Evolutionary conservation across 2,329 filamentous ascomycete genomes (phyloP).

Genomic region (Hymenoscyphus fructigenus): DNA sequence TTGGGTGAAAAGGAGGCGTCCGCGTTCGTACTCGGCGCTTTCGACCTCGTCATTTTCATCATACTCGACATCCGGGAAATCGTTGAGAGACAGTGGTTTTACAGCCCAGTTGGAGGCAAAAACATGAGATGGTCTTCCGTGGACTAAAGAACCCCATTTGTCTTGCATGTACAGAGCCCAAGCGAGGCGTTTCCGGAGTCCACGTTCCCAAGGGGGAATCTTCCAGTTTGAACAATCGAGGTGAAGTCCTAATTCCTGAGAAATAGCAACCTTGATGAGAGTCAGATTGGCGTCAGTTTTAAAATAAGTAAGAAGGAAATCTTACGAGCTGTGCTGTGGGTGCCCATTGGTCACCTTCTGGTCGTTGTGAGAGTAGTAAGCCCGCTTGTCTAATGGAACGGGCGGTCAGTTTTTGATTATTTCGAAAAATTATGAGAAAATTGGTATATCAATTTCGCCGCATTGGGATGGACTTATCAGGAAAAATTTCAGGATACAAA

Average conservation of each 20-base stretch:
- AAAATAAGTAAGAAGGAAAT: background rate
- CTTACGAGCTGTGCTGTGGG: conserved; percentile 44
- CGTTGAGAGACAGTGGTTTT: conserved; percentile 58
- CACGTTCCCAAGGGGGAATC: conserved; percentile 62
- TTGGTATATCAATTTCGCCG: background rate
- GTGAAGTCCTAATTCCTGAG: conserved; percentile 58
- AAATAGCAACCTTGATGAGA: conserved; percentile 42
- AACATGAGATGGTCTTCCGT: conserved; percentile 80
- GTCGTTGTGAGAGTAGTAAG: conserved; percentile 49
- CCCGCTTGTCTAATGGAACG: conserved; percentile 44
- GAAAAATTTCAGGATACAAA: background rate
- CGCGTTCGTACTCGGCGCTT: conserved; percentile 61
- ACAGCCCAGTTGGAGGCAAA: conserved; percentile 75
- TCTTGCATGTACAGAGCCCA: conserved; percentile 69
- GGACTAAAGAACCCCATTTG: conserved; percentile 60
- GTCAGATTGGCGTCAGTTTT: background rate
- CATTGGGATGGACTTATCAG: background rate
- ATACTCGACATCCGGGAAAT: conserved; percentile 72
- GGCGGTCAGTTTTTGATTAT: background rate
- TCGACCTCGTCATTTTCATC: conserved; percentile 62
- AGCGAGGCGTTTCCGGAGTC: conserved; percentile 59
- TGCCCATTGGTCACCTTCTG: conserved; percentile 34
- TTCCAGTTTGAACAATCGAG: conserved; percentile 62
- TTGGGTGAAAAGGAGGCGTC: conserved; percentile 69
- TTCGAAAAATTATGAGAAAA: background rate